Conservation (phyloP, 805 yeast species). For the Metschnikowia gruessii region DNA sequence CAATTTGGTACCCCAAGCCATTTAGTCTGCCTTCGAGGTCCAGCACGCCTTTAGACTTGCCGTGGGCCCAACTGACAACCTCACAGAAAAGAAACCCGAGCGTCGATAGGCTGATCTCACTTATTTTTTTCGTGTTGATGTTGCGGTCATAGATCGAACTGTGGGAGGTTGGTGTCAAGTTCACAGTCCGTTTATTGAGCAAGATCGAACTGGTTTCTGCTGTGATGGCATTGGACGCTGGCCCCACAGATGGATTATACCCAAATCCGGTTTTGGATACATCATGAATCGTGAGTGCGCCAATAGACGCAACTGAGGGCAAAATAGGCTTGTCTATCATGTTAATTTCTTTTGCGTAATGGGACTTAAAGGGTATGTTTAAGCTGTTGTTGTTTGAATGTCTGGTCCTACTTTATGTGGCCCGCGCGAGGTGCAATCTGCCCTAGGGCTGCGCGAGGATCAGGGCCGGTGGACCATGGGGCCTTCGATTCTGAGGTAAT, state of each 20-base stretch:
- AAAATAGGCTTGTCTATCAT: conserved; percentile 20
- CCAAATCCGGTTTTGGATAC: conserved; percentile 35
- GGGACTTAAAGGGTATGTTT: not conserved
- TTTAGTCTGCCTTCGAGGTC: conserved; percentile 59
- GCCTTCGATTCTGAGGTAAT: not conserved
- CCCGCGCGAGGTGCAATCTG: not conserved
- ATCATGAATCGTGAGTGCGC: conserved; percentile 20
- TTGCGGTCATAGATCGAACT: conserved; percentile 66
- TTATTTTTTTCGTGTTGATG: conserved; percentile 54
- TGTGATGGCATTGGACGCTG: conserved; percentile 38
- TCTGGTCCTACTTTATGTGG: not conserved
- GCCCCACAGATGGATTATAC: conserved; percentile 43
- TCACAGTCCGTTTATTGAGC: conserved; percentile 31
- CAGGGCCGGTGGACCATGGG: not conserved
- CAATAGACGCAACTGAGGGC: conserved; percentile 19
- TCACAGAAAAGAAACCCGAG: conserved; percentile 70
- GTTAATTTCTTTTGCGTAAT: not conserved
- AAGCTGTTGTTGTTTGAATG: too few relatives aligned
- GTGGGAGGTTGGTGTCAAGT: conserved; percentile 33
- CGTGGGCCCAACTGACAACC: conserved; percentile 62
- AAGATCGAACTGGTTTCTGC: conserved; percentile 37
- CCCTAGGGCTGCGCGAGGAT: not conserved
- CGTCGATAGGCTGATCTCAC: conserved; percentile 65
- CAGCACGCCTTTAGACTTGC: conserved; percentile 60
- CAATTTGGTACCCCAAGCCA: conserved; percentile 74